phyloP scores from a whole-genome alignment of 2,329 filamentous ascomycete genomes.

The Alternaria ethzedia region DNA sequence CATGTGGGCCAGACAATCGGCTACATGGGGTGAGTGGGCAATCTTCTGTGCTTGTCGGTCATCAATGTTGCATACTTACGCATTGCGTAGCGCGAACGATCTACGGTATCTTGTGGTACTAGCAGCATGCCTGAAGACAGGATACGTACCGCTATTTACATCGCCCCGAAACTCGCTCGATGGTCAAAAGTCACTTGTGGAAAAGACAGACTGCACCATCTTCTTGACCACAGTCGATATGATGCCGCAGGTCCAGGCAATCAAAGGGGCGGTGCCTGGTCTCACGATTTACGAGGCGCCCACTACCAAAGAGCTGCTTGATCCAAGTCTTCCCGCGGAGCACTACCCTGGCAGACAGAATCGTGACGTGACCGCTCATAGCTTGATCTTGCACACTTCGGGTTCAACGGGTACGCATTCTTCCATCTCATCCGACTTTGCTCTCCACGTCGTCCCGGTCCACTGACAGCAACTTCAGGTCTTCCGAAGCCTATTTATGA shows the following conservation, averaged over 20 bases:
- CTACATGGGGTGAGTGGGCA: neutral
- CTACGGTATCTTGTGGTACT: slow-evolving; percentile 1
- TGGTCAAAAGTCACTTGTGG: neutral
- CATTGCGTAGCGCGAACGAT: neutral
- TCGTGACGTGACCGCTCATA: neutral
- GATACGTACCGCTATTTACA: slow-evolving; percentile 3
- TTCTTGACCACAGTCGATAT: slow-evolving; percentile 2
- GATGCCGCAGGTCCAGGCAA: neutral
- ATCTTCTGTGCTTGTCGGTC: neutral
- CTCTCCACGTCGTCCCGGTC: too few species aligned
- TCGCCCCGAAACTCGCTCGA: slow-evolving; percentile 1
- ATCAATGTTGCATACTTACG: neutral
- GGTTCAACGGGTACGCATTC: neutral
- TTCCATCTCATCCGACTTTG: too few species aligned
- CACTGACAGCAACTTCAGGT: neutral
- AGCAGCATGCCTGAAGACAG: slow-evolving; percentile 1
- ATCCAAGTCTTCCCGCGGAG: neutral
- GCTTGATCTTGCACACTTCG: slow-evolving; percentile 4
- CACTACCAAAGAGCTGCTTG: neutral
- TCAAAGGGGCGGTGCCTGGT: neutral
- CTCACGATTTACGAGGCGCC: neutral
- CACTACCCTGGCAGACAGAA: neutral
- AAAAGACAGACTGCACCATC: neutral
- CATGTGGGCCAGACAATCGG: neutral
- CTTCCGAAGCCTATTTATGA: slow-evolving; percentile 1